Evolutionary conservation across 306 rosid species (phyloP), one percentile per base, ranked within the genome.

Genomic region (Prunus dulcis): DNA sequence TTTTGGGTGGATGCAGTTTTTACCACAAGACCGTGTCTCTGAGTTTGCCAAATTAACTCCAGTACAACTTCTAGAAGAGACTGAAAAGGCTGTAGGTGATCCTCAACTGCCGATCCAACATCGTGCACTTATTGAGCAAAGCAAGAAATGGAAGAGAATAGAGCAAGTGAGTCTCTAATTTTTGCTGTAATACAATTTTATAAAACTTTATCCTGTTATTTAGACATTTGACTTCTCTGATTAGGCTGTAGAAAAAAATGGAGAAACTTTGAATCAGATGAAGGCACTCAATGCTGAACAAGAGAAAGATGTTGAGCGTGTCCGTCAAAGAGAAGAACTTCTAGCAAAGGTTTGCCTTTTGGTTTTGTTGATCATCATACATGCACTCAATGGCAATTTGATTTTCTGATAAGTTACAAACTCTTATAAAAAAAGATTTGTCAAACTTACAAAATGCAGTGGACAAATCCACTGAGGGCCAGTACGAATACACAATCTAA

Each of bases 11-110:
- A 32, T 60, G 74, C 75, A 95, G 97, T 90, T 95, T 80, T 86
- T 95, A 76, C 97, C 99, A 4, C 99, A 95, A 82, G 99, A 95
- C 80, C 87, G 97, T 84, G 98, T 92, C 80, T 92, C 93, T 81
- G 98, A 92, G 79, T 95, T 95, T 83, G 97, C 97, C n/a, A 95
- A 91, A 80, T 88, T 95, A 79, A 85, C 91, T 86, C 96, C 97
- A 50, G 88, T 92, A 69, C 93, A 95, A 84, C 97, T 95, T 79
- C 67, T 92, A 69, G 92, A 89, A 81, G 98, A 95, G 91, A 95
- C 98, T 5, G 97, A 92, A 84, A 95, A 92, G 83, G 97, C 97
- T 83, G 92, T 91, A 69, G 98, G 98, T 47, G 97, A 95, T 83
- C 90, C 97, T 72, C 92, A 83, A 71, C 93, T 95, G 75, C 96